Conservation (phyloP, 2,329 filamentous ascomycete genomes). For the Aspergillus vadensis region DNA sequence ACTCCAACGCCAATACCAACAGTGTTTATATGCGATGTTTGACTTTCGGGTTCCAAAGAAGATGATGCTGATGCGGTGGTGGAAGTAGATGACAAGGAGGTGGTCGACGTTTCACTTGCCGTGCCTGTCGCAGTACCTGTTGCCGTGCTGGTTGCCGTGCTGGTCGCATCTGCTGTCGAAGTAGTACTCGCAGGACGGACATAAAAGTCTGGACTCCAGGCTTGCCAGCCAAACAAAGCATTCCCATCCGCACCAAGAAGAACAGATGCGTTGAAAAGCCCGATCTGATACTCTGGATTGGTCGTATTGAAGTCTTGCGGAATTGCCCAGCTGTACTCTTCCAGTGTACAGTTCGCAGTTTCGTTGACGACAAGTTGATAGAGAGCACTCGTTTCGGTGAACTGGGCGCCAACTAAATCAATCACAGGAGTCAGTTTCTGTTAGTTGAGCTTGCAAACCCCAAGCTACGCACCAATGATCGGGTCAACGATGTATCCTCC, state of each 20-base stretch:
- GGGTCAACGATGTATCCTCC: conserved; percentile 6
- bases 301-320: conserved; percentile 12
- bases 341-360: conserved; percentile 18
- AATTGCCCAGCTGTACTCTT: conserved; percentile 17
- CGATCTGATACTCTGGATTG: conserved; percentile 12
- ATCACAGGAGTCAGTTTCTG: neutral
- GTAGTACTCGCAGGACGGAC: neutral
- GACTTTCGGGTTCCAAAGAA: neutral
- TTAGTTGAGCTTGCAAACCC: too few relatives aligned
- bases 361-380: conserved; percentile 10
- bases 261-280: conserved; percentile 12
- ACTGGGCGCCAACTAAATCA: conserved; percentile 1
- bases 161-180: neutral
- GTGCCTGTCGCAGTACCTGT: neutral
- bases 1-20: conserved; percentile 3
- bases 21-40: neutral
- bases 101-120: neutral
- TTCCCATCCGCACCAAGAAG: conserved; percentile 4
- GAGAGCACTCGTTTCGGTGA: conserved; percentile 4
- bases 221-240: conserved; percentile 4
- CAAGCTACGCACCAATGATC: neutral
- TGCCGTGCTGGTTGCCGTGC: neutral
- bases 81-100: neutral
- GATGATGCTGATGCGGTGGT: neutral
- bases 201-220: conserved; percentile 8